Conservation (phyloP, 805 yeast genomes). For the Groenewaldozyma tartarivorans region DNA sequence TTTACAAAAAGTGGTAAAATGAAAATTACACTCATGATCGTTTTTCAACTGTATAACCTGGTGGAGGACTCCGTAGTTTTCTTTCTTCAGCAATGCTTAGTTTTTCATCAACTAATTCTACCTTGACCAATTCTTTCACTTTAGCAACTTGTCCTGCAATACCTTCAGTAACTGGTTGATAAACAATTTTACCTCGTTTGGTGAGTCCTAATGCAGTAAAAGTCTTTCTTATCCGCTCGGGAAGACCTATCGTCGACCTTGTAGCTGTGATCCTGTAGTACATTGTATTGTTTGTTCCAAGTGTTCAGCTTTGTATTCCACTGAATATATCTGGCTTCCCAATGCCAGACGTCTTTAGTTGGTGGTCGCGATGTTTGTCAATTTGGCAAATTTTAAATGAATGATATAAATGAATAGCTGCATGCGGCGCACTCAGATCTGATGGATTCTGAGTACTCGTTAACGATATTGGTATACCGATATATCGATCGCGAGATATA, state of each 20-base stretch:
- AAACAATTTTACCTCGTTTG: constrained; percentile 63
- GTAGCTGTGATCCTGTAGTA: constrained; percentile 63
- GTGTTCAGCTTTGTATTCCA: no score
- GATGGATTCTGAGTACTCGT: no score
- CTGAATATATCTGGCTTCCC: no score
- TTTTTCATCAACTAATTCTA: constrained; percentile 55
- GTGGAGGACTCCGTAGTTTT: constrained; percentile 21
- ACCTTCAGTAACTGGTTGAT: constrained; percentile 63
- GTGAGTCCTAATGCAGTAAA: constrained; percentile 66
- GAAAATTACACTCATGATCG: not conserved
- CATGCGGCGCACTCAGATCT: no score
- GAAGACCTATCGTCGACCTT: constrained; percentile 81
- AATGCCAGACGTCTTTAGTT: no score
- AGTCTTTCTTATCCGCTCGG: constrained; percentile 54
- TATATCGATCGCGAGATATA: no score
- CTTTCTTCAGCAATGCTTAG: constrained; percentile 39
- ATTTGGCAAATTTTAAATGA: no score
- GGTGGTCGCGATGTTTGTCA: no score
- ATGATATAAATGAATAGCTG: no score
- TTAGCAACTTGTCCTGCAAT: constrained; percentile 77
- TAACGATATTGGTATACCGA: no score
- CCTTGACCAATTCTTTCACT: constrained; percentile 79
- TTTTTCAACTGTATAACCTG: constrained; percentile 24
- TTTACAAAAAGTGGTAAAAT: not conserved
- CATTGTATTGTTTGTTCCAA: no score